Evolutionary conservation across 2,329 filamentous ascomycete genomes (phyloP), one percentile per base, ranked within the genome.

Genomic region (Diaporthe humulicola): DNA sequence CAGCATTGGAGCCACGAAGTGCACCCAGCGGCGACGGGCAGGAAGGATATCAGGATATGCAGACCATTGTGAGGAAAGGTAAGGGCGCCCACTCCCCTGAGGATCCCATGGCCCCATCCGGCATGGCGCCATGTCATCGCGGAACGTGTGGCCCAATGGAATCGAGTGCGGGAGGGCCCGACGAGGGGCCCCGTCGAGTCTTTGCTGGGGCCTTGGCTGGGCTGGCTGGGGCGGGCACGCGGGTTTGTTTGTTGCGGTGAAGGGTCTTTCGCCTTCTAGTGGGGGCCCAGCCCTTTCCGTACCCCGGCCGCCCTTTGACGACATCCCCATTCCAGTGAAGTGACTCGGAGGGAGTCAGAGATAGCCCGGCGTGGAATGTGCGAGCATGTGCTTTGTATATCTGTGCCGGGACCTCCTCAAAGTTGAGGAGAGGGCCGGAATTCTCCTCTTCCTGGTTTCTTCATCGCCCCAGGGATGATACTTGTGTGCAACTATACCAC

Each of bases 1-100:
- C 56, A 48, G 71, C 48, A 75, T 19, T 75, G 74, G 74, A 66
- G 74, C 74, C 74, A 75, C 64, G 70, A 42, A 30, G n/a, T 0
- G 36, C n/a, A n/a, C 25, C 52, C 58, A 10, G 36, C 58, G 58
- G 25, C 7, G 58, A 61, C 22, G 57, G 58, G 58, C 60, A 64
- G 15, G 40, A 45, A n/a, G 48, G 10, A 42, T 14, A n/a, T 10
- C 40, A 14, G 42, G 42, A 48, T 30, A 36, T 52, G 48, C 48
- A 57, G 54, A 36, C 54, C n/a, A n/a, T 38, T 33, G 56, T 25
- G 4, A 17, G 30, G 15, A n/a, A 42, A 15, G n/a, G 19, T 38
- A 52, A 52, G 30, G 30, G 30, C 42, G 5, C 40, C 61, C 25
- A 33, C 42, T 50, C 61, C 50, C 73, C 73, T 74, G 50, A 38